These are phyloP conservation scores for Spergularia bocconei DNA, from an alignment of 148 eudicot genomes.

Conservation along the genomic window DNA sequence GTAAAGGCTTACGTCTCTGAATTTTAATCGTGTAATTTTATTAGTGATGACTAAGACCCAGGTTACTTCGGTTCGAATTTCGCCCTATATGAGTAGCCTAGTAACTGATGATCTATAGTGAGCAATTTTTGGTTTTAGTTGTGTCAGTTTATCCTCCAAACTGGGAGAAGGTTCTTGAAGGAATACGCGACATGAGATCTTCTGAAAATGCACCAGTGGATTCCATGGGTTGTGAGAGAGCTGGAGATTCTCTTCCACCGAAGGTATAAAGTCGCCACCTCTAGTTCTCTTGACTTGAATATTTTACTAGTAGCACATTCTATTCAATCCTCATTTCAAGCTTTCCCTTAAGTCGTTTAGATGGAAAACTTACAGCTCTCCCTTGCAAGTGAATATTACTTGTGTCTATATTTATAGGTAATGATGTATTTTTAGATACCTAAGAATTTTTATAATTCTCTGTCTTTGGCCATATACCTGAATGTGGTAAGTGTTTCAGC, in stretches of 20 bases:
- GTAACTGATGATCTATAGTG: background rate
- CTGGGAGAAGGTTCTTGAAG: constrained; percentile 78
- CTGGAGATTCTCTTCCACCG: constrained; percentile 75
- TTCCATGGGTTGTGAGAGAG: constrained; percentile 88
- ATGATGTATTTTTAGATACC: background rate
- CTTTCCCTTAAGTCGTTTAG: background rate
- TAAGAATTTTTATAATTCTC: background rate
- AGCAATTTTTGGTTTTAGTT: background rate
- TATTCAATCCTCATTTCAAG: background rate
- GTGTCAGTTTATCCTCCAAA: constrained; percentile 50
- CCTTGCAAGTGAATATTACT: background rate
- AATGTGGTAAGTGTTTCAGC: no score
- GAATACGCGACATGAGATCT: constrained; percentile 77
- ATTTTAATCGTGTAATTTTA: background rate
- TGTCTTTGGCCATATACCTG: no score
- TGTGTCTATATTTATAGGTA: background rate
- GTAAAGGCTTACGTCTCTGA: constrained; percentile 7
- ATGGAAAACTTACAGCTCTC: background rate
- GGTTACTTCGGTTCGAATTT: background rate
- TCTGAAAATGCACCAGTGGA: constrained; percentile 91
- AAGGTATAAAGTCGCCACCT: constrained; percentile 45
- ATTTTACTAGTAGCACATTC: background rate
- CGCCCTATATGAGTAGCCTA: background rate
- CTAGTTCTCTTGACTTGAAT: constrained; percentile 1
- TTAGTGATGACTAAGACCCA: background rate